phyloP scores from a whole-genome alignment of 208 protist species.

The Crithidia thermophila region DNA sequence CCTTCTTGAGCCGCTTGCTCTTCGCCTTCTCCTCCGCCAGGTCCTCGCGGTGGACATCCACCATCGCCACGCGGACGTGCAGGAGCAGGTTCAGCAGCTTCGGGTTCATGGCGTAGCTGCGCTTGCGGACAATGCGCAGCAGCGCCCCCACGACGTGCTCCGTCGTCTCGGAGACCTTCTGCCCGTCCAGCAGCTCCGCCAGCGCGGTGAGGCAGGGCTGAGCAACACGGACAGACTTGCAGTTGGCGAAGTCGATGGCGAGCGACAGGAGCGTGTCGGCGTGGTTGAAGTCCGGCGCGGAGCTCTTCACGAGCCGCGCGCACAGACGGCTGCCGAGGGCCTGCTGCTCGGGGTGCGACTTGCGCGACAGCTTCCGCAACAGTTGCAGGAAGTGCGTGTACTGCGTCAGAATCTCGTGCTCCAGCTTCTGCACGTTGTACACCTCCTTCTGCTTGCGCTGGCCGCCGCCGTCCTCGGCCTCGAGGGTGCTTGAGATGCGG shows the following conservation, averaged over 20 bases:
- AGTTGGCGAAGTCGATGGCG: constrained; percentile 88
- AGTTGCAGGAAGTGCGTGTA: constrained; percentile 94
- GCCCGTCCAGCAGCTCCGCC: constrained; percentile 78
- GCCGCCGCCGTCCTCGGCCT: constrained; percentile 79
- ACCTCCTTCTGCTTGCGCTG: constrained; percentile 92
- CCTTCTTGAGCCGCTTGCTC: constrained; percentile 89
- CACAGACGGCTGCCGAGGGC: constrained; percentile 91
- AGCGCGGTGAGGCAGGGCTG: constrained; percentile 83
- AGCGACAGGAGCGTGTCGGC: constrained; percentile 78
- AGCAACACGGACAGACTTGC: constrained; percentile 86
- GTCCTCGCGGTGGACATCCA: constrained; percentile 90
- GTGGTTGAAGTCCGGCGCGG: constrained; percentile 90
- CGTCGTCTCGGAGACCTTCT: constrained; percentile 87
- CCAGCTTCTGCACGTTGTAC: constrained; percentile 88
- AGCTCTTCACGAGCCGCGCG: constrained; percentile 72
- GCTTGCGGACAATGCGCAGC: constrained; percentile 89
- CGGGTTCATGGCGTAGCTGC: constrained; percentile 92
- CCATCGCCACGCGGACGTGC: constrained; percentile 92
- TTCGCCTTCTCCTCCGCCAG: constrained; percentile 92
- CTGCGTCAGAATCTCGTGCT: constrained; percentile 91
- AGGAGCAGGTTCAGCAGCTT: constrained; percentile 88
- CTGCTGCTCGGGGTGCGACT: constrained; percentile 92
- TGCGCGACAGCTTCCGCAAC: constrained; percentile 82
- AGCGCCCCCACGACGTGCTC: constrained; percentile 83
- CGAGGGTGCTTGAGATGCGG: constrained; percentile 82